Evolutionary conservation across 345 rosid species (phyloP), one percentile per base, ranked within the genome.

Genomic region (Microcos paniculata): DNA sequence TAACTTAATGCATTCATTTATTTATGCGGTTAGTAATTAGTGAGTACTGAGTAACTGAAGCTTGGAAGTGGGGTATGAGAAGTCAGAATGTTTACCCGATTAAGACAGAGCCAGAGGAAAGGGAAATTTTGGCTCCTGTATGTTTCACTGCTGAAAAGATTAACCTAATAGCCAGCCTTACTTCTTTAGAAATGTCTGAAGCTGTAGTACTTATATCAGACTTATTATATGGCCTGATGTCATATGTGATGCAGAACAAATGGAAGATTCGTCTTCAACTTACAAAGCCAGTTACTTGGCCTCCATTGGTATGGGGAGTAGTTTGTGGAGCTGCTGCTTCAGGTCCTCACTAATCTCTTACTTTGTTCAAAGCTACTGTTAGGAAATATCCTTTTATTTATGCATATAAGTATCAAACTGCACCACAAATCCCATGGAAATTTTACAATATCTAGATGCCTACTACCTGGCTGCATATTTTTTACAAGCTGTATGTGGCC

Each of bases 321-420:
- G 94, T 93, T 56, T 95, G 99, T 59, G 99, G 99, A 65, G 99
- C 98, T 84, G 99, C 99, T 80, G 99, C 99, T 68, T 95, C 99
- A 46, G 99, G 99, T 95, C 84, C 77, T 64, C 16, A 70, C 42
- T 72, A 31, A 30, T 30, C 51, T 56, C 61, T 24, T 18, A 76
- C 23, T 42, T 30, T 59, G 28, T n/a, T 9, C n/a, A 28, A 12
- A 38, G 33, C 66, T 11, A 15, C 48, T 15, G 12, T 26, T 24
- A 14, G 55, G 55, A 24, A 66, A 26, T 66, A 40, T 40, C 19
- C 14, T 64, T 64, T 64, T 64, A n/a, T 40, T 63, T 38, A 45
- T 38, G 69, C 48, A n/a, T 64, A 21, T 21, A 40, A 64, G 48
- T 21, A 42, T 42, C 6, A 66, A 66, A 15, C 35, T 14, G 8